phyloP scores from a whole-genome alignment of 768 basidiomycete genomes.

The Hericium rajendrae region DNA sequence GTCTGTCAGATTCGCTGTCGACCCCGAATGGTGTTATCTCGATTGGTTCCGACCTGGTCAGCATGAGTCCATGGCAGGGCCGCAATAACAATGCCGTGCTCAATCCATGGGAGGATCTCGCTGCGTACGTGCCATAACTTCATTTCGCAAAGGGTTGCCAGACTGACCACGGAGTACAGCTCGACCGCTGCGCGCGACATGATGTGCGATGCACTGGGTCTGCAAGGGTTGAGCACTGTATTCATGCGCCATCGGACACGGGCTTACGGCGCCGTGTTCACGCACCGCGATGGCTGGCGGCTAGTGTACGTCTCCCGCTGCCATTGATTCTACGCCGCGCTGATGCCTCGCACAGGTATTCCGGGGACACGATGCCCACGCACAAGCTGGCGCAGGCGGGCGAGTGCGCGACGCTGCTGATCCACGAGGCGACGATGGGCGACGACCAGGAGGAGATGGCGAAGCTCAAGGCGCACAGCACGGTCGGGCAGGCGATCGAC shows the following conservation, averaged over 20 bases:
- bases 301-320: constrained; percentile 5
- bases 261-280: constrained; percentile 9
- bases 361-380: constrained; percentile 83
- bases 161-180: neutral
- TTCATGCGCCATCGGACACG: constrained; percentile 12
- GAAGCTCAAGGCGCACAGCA: constrained; percentile 72
- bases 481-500: constrained; percentile 79
- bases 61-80: neutral
- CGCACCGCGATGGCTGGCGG: constrained; percentile 12
- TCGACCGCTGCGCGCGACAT: constrained; percentile 9
- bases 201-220: constrained; percentile 10
- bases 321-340: neutral
- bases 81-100: neutral
- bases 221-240: constrained; percentile 6
- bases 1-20: constrained; percentile 37
- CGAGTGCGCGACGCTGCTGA: constrained; percentile 62
- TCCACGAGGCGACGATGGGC: constrained; percentile 92
- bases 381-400: constrained; percentile 58
- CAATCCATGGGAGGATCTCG: neutral
- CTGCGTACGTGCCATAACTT: neutral
- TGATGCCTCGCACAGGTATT: constrained; percentile 53
- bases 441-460: constrained; percentile 77
- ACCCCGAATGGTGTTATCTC: constrained; percentile 36
- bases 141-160: too few species aligned
- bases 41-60: constrained; percentile 26